Base-by-base conservation (phyloP, 139 green algal genomes). In the Chlamydomonas sp. region DNA sequence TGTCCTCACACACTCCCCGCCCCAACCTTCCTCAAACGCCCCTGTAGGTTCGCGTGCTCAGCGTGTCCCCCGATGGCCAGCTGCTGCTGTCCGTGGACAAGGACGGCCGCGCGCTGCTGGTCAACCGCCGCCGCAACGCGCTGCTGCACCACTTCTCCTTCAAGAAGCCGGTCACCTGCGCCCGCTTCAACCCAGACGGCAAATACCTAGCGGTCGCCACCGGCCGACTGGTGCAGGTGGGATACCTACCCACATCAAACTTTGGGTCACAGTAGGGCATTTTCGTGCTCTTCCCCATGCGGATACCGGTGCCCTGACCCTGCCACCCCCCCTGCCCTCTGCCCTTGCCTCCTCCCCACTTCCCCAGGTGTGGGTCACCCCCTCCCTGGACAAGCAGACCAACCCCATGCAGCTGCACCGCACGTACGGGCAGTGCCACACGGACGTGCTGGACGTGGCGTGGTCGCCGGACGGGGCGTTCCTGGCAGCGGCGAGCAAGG, bases 61-160 rank as follows among this genome's bases (percentile, higher is more conserved):
- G 91, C 66, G 77, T 98, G 6, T 96, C 90, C 83, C 97, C 97
- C 4, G 94, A 98, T 88, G 97, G 96, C 49, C 12, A 87, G 49
- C 89, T 98, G 63, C 94, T 99, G 75, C 80, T 99, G n/a, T 93
- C 93, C 2, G 94, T 99, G 1, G 97, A 99, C 79, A 90, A 95
- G 66, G 92, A 97, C 1, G 97, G 97, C 12, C 91, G 94, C 0
- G 92, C 93, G 20, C 85, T 98, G 77, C 90, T 99, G 57, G 93
- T 98, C 60, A 97, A 97, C 84, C 90, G 94, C 63, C 86, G 84
- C 79, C 92, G 94, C 1, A 85, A 93, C 17, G 94, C 95, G 16
- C 91, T 99, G 85, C 94, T 99, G 80, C 97, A 99, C 92, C 96
- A 97, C 88, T 96, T 99, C 86, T 96, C 91, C 78, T 99, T 99